These are phyloP conservation scores for Aspergillus nidulans DNA, from an alignment of 495 filamentous ascomycete species.

Conservation along the genomic window DNA sequence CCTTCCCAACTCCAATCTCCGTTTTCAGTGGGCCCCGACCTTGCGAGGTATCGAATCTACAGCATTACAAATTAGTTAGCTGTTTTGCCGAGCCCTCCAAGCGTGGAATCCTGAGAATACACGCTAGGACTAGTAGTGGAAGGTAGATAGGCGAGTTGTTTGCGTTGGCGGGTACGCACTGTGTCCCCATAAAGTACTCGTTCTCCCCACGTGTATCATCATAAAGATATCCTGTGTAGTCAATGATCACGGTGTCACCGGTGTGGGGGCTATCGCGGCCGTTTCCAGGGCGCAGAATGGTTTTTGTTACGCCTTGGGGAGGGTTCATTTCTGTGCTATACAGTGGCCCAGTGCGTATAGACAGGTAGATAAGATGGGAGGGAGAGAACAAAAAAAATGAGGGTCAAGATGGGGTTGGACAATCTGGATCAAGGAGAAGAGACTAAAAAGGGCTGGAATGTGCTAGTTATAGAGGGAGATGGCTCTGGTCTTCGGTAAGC, in stretches of 20 bases:
- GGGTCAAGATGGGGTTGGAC: neutral
- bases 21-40: conserved; percentile 3
- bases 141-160: neutral
- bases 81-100: too few species aligned
- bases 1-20: conserved; percentile 3
- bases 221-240: neutral
- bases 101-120: too few species aligned
- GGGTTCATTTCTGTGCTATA: neutral
- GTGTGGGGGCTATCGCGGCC: neutral
- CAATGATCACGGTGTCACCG: conserved; percentile 1
- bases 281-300: neutral
- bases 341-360: neutral
- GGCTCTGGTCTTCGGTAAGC: too few species aligned
- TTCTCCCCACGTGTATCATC: neutral
- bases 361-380: neutral
- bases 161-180: neutral
- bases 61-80: neutral
- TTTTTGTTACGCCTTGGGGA: neutral
- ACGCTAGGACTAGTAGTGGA: too few species aligned
- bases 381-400: neutral
- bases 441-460: too few species aligned
- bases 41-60: conserved; percentile 4
- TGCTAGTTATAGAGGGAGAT: too few species aligned
- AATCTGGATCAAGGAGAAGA: too few species aligned
- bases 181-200: neutral